phyloP scores from a whole-genome alignment of 768 basidiomycete genomes.

The Porphyrellus cyaneotinctus region DNA sequence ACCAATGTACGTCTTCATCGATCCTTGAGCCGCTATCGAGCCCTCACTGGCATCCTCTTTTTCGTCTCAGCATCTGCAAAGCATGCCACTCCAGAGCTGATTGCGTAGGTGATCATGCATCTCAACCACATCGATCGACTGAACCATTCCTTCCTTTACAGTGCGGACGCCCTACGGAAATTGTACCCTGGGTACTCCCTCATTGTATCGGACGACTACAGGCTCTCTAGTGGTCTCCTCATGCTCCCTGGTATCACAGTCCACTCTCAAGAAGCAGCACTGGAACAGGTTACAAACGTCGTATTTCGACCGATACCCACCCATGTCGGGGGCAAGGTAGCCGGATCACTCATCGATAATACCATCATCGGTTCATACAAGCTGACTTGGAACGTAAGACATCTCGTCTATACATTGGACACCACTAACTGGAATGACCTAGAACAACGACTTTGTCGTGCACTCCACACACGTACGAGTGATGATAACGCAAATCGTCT shows the following conservation, averaged over 20 bases:
- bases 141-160: conserved; percentile 4
- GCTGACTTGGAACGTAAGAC: conserved; percentile 55
- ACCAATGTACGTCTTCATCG: conserved; percentile 39
- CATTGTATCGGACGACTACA: conserved; percentile 46
- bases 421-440: conserved; percentile 3
- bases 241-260: conserved; percentile 47
- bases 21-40: neutral
- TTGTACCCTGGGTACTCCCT: conserved; percentile 62
- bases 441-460: conserved; percentile 57
- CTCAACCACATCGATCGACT: conserved; percentile 5
- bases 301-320: conserved; percentile 48
- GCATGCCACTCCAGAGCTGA: conserved; percentile 41
- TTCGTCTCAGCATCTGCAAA: conserved; percentile 47
- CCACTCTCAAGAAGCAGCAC: conserved; percentile 41
- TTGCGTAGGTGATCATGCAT: conserved; percentile 36
- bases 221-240: conserved; percentile 43
- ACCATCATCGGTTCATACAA: conserved; percentile 54
- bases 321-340: conserved; percentile 32
- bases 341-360: conserved; percentile 51
- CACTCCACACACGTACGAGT: conserved; percentile 46
- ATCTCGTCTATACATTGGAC: neutral
- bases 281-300: conserved; percentile 46
- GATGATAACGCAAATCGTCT: neutral
- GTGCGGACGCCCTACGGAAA: conserved; percentile 48
- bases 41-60: conserved; percentile 1